Percentiles rank a stretch among this genome's conserved stretches.
Evolutionary conservation across 1,284 basidiomycete genomes (phyloP).

Genomic region (Pseudozyma sp.): DNA sequence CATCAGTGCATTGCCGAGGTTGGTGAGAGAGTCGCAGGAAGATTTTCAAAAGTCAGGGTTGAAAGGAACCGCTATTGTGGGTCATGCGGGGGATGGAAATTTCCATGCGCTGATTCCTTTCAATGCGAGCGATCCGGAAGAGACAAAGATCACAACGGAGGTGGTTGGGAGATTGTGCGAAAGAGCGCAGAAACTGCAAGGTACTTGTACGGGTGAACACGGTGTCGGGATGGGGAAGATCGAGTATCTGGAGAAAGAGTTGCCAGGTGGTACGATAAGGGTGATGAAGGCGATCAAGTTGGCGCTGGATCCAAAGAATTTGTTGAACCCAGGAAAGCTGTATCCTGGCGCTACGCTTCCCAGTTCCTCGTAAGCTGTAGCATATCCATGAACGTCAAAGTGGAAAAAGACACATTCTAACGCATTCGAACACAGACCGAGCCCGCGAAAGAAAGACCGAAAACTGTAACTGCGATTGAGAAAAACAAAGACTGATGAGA

Average conservation of each 20-base stretch:
- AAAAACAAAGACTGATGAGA: background rate
- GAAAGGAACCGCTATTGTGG: slow-evolving; percentile 74
- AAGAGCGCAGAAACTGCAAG: slow-evolving; percentile 71
- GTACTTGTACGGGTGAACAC: slow-evolving; percentile 71
- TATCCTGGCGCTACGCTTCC: slow-evolving; percentile 28
- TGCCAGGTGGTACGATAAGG: slow-evolving; percentile 53
- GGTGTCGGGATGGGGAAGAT: slow-evolving; percentile 60
- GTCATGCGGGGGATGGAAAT: slow-evolving; percentile 87
- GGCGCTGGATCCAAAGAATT: slow-evolving; percentile 54
- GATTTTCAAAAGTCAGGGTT: slow-evolving; percentile 39
- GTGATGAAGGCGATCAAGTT: slow-evolving; percentile 58
- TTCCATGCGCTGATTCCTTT: slow-evolving; percentile 65
- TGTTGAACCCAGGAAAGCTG: slow-evolving; percentile 62
- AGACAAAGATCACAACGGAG: slow-evolving; percentile 67
- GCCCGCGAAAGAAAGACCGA: background rate
- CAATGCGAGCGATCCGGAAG: slow-evolving; percentile 33
- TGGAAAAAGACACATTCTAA: background rate
- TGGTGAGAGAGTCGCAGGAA: slow-evolving; percentile 72
- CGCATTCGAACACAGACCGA: background rate
- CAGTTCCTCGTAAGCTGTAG: slow-evolving; percentile 15
- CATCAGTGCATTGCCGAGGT: slow-evolving; percentile 79
- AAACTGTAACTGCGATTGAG: background rate
- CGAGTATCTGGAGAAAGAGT: slow-evolving; percentile 54
- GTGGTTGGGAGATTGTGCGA: slow-evolving; percentile 71
- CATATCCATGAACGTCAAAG: too few species aligned